A percentile compares a stretch with the other conserved stretches of the same genome.
Evolutionary conservation across 140 eudicot genomes (phyloP).

Genomic region (Anethum foeniculum): DNA sequence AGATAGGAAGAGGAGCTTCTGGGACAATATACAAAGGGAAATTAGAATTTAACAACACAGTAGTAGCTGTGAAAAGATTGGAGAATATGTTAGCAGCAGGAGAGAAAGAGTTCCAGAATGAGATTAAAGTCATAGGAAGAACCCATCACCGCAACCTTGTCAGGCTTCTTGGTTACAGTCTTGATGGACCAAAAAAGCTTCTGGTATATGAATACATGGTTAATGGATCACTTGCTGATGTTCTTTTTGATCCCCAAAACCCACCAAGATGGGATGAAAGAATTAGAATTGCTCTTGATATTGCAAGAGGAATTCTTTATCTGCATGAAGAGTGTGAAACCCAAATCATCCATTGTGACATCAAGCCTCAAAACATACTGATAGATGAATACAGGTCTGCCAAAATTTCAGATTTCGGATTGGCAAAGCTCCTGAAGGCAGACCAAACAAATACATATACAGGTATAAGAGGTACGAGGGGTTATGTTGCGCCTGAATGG

Average conservation of each 20-base stretch:
- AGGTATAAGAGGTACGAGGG: conserved; percentile 52
- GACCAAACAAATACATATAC: conserved; percentile 50
- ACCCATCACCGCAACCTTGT: conserved; percentile 66
- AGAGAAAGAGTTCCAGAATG: conserved; percentile 42
- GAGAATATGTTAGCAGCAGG: conserved; percentile 36
- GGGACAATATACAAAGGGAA: conserved; percentile 40
- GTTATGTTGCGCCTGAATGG: conserved; percentile 71
- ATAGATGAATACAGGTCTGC: conserved; percentile 45
- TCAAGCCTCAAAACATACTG: conserved; percentile 61
- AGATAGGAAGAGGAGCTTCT: conserved; percentile 29
- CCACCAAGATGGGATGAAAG: conserved; percentile 36
- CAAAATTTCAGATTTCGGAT: conserved; percentile 60
- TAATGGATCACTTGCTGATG: conserved; percentile 55
- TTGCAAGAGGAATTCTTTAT: conserved; percentile 58
- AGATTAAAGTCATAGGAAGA: conserved; percentile 41
- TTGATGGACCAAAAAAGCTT: conserved; percentile 40
- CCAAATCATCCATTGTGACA: conserved; percentile 65
- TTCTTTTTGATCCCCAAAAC: conserved; percentile 23
- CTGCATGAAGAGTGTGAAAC: conserved; percentile 64
- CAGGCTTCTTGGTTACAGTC: conserved; percentile 52
- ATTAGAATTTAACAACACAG: conserved; percentile 24
- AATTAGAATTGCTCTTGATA: conserved; percentile 30
- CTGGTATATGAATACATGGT: conserved; percentile 66
- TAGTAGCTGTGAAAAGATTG: conserved; percentile 52
- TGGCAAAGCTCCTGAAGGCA: conserved; percentile 54